Conservation (phyloP, 176 grass and related monocot species). For the Phoenix roebelenii region DNA sequence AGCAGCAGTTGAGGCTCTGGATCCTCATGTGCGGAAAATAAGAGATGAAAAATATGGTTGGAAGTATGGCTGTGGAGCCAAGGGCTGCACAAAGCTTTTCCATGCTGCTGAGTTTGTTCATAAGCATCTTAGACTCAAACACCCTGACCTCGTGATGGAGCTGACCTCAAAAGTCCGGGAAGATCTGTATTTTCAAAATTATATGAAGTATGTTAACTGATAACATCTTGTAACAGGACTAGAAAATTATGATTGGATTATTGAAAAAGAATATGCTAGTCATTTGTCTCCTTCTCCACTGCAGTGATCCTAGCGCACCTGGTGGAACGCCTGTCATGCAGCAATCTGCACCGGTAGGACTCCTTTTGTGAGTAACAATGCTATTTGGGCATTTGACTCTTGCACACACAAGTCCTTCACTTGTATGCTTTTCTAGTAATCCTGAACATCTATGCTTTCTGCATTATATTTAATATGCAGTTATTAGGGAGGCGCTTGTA, state of each 20-base stretch:
- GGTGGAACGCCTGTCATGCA: slow-evolving; percentile 99
- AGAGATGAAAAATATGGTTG: slow-evolving; percentile 99
- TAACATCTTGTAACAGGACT: too few species aligned
- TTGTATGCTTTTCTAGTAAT: too few species aligned
- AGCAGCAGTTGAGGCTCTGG: slow-evolving; percentile 69
- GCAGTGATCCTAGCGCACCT: slow-evolving; percentile 87
- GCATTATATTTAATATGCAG: too few species aligned
- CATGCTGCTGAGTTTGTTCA: slow-evolving; percentile 98
- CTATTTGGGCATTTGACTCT: too few species aligned
- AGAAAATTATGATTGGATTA: neutral
- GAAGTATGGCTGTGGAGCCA: slow-evolving; percentile 99
- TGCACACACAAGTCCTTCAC: too few species aligned
- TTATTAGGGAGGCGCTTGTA: too few species aligned
- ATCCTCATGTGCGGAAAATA: slow-evolving; percentile 89
- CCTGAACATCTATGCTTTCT: too few species aligned
- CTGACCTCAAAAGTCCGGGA: slow-evolving; percentile 90
- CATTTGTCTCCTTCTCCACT: slow-evolving; percentile 24
- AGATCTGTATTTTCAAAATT: slow-evolving; percentile 94
- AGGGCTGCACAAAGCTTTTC: slow-evolving; percentile 96
- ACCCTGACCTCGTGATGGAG: slow-evolving; percentile 80
- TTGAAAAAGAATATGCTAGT: neutral
- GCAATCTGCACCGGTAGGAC: slow-evolving; percentile 69
- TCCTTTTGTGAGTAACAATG: too few species aligned
- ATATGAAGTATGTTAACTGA: slow-evolving; percentile 64
- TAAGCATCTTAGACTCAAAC: slow-evolving; percentile 97